Conservation (phyloP, 176 grass and related monocot genomes). For the Panicum miliaceum region DNA sequence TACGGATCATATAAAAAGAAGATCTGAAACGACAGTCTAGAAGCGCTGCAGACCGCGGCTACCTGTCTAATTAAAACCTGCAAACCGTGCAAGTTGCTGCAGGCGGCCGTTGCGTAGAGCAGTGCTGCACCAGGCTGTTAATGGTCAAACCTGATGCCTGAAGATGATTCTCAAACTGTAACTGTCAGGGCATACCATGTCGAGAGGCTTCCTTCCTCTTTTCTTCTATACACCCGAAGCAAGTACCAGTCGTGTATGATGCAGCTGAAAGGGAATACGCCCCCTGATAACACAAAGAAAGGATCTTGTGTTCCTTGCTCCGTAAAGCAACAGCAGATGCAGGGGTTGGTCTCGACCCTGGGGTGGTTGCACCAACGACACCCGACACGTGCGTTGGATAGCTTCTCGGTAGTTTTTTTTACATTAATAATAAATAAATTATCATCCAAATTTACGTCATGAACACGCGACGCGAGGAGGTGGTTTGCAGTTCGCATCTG, state of each 20-base stretch:
- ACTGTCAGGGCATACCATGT: neutral
- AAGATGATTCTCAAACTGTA: neutral
- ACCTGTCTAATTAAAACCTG: neutral
- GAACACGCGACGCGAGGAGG: neutral
- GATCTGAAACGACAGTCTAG: neutral
- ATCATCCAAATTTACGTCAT: too few species aligned
- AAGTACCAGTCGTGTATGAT: neutral
- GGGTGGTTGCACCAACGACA: conserved; percentile 23
- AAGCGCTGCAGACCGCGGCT: neutral
- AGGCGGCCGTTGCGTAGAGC: neutral
- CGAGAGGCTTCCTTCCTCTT: neutral
- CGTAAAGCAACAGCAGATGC: neutral
- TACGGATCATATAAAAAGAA: too few species aligned
- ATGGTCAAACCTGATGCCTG: neutral
- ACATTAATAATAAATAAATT: too few species aligned
- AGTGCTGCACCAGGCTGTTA: neutral
- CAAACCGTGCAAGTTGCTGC: neutral
- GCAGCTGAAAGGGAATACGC: neutral
- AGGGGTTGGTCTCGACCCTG: neutral
- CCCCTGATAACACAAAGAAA: neutral
- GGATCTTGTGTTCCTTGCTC: neutral
- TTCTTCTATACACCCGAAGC: neutral
- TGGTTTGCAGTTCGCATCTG: neutral
- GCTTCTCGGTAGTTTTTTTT: neutral
- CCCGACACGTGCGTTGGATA: conserved; percentile 24